Evolutionary conservation across 2,329 filamentous ascomycete genomes (phyloP), one percentile per base, ranked within the genome.

Genomic region (Paracorniculantispora psalliotae): DNA sequence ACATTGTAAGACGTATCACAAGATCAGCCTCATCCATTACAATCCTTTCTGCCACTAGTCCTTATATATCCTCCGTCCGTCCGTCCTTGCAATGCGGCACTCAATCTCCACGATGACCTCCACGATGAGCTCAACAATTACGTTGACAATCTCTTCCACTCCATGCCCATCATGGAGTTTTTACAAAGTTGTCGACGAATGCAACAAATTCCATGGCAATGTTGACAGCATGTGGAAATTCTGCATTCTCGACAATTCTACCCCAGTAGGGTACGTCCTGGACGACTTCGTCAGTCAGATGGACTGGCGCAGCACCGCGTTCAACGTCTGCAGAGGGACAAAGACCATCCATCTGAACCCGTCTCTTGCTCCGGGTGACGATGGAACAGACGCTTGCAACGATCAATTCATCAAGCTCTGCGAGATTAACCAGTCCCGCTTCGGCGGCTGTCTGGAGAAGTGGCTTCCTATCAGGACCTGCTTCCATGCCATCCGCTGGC

Each of bases 401-500:
- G 57, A 63, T 13, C 63, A 67, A 35, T 68, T 71, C 25, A 55
- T 63, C 0, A 43, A 53, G 0, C 57, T 71, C 8, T 71, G 69
- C 50, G 61, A 66, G 51, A 63, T 61, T 48, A 72, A 72, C 56
- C 59, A 33, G 13, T 59, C 62, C 21, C 62, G 57, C 5, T 61
- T 73, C 59, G 61, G 66, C 55, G 67, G 67, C 25, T 63, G 64
- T 13, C 61, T 72, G 23, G 55, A 60, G 5, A 61, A 61, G 12
- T 72, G 71, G 71, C 62, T 70, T 37, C 48, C 30, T 12, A 62
- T 61, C 21, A 57, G 5, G 6, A 17, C n/a, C 10, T 62, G 65
- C 39, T 69, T 66, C 21, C 68, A 71, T 46, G 67, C 68, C 1
- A 67, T 75, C 10, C 66, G 69, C 23, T 65, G 65, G 13, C 61